Percentiles rank a stretch among this genome's conserved stretches.
These are phyloP conservation scores for Lathyrus tuberosus DNA, from an alignment of 306 rosid genomes.

Conservation along the genomic window DNA sequence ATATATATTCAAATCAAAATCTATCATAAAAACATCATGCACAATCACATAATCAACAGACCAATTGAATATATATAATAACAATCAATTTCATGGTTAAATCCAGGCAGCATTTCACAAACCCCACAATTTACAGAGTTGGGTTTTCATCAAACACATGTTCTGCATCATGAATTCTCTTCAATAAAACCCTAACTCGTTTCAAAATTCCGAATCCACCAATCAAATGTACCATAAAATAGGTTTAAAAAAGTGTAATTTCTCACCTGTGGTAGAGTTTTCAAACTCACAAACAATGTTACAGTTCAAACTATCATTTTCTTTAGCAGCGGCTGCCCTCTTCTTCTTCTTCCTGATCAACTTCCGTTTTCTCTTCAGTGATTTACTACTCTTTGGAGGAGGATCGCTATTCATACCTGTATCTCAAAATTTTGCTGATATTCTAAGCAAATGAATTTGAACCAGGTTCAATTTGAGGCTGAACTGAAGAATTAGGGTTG, in stretches of 20 bases:
- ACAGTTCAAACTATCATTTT: not conserved
- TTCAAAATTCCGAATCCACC: not conserved
- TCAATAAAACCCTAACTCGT: not conserved
- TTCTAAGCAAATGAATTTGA: not conserved
- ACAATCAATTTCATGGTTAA: not conserved
- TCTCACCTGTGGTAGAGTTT: not conserved
- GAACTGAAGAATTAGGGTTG: not conserved
- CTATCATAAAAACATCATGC: not conserved
- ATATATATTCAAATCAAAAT: constrained; percentile 3
- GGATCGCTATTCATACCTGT: not conserved
- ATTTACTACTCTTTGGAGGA: not conserved
- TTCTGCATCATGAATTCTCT: too few relatives aligned
- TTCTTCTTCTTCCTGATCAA: not conserved
- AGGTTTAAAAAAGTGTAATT: not conserved
- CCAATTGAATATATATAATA: not conserved
- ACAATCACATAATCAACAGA: not conserved
- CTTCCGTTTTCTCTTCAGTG: not conserved
- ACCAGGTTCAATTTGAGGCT: not conserved
- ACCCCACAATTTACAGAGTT: not conserved
- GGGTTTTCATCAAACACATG: not conserved
- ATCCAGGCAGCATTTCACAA: not conserved
- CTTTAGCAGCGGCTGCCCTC: not conserved
- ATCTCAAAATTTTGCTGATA: not conserved
- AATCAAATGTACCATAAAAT: not conserved
- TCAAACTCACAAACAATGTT: not conserved